phyloP scores from a whole-genome alignment of 2,329 filamentous ascomycete genomes.

The Trichoderma afroharzianum region DNA sequence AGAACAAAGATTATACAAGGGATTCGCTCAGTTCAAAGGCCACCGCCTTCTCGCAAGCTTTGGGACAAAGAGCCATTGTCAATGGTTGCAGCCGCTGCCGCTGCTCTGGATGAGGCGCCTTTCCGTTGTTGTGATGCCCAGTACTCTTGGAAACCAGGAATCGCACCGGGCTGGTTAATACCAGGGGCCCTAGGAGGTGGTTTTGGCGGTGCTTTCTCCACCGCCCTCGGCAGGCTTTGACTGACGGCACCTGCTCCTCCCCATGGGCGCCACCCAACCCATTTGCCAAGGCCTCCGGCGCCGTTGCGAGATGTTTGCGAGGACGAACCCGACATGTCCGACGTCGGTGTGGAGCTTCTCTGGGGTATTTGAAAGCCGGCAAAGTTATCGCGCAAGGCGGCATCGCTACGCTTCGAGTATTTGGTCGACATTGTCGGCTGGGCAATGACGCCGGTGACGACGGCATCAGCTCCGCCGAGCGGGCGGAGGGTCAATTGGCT shows the following conservation, averaged over 20 bases:
- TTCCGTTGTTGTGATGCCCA: constrained; percentile 49
- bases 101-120: constrained; percentile 53
- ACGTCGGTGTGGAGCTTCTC: constrained; percentile 31
- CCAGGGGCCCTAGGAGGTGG: constrained; percentile 57
- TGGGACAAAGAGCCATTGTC: constrained; percentile 61
- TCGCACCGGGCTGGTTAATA: constrained; percentile 73
- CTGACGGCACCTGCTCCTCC: constrained; percentile 25
- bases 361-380: constrained; percentile 36
- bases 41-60: constrained; percentile 40
- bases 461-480: constrained; percentile 52
- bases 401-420: constrained; percentile 48
- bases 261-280: constrained; percentile 50
- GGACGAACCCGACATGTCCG: constrained; percentile 28
- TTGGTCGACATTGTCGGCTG: constrained; percentile 53
- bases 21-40: neutral
- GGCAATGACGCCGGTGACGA: constrained; percentile 57
- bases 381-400: constrained; percentile 56
- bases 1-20: neutral
- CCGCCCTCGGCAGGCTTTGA: neutral
- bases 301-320: constrained; percentile 24
- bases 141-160: constrained; percentile 66
- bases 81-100: constrained; percentile 53
- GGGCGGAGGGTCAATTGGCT: constrained; percentile 65
- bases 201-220: constrained; percentile 31
- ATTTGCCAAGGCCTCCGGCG: constrained; percentile 38